These are phyloP conservation scores for Yamadazyma ubonensis DNA, from an alignment of 805 yeast genomes.

Conservation along the genomic window DNA sequence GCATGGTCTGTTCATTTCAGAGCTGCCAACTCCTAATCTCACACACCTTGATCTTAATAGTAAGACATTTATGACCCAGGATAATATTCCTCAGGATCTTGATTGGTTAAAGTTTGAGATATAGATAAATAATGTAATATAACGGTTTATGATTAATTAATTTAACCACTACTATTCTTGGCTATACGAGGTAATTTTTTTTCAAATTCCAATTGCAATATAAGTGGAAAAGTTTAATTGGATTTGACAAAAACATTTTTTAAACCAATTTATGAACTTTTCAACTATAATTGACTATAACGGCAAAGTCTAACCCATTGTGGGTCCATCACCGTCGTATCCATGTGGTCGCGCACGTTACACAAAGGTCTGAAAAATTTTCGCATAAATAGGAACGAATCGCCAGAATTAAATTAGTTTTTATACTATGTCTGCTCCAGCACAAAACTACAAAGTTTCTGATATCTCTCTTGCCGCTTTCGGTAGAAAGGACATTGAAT, in stretches of 20 bases:
- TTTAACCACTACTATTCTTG: no score
- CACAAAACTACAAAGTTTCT: constrained; percentile 85
- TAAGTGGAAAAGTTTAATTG: no score
- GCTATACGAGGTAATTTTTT: no score
- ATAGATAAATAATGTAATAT: constrained; percentile 7
- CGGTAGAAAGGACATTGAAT: constrained; percentile 98
- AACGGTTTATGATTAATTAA: neutral
- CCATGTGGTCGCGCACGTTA: constrained; percentile 1
- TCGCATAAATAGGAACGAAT: constrained; percentile 1
- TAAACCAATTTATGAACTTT: no score
- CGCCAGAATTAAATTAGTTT: constrained; percentile 1
- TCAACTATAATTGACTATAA: no score
- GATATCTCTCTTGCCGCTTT: constrained; percentile 98
- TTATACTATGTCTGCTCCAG: constrained; percentile 38
- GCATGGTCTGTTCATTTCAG: constrained; percentile 10
- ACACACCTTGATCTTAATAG: constrained; percentile 5
- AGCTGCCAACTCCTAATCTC: constrained; percentile 9
- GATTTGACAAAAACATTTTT: no score
- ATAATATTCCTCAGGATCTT: constrained; percentile 21
- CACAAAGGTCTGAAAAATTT: constrained; percentile 8
- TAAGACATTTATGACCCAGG: constrained; percentile 12
- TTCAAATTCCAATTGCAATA: no score
- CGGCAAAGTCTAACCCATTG: no score
- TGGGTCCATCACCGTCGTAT: no score
- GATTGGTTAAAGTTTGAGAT: constrained; percentile 29